A percentile compares a stretch with the other conserved stretches of the same genome.
Evolutionary conservation across 306 rosid genomes (phyloP).

Genomic region (Cucurbita maxima): DNA sequence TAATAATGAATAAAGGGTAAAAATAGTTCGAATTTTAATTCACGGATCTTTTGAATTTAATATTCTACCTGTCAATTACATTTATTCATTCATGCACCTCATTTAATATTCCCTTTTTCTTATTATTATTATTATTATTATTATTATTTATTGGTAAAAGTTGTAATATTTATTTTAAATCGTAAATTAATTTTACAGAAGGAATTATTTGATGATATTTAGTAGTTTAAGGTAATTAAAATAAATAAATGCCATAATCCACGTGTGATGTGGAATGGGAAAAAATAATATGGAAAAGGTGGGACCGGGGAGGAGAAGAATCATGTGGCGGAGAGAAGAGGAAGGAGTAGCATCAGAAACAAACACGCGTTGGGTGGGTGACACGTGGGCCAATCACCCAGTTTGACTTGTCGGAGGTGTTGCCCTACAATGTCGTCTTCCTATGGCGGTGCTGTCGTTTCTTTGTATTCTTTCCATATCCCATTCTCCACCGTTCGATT

Average conservation of each 20-base stretch:
- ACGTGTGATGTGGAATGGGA: not conserved
- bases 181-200: too few species aligned
- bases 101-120: not conserved
- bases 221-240: too few species aligned
- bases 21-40: not conserved
- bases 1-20: not conserved
- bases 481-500: constrained; percentile 1
- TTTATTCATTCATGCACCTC: not conserved
- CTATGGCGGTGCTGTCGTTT: constrained; percentile 12
- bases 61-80: not conserved
- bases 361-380: constrained; percentile 7
- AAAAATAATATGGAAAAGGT: not conserved
- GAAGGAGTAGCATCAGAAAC: constrained; percentile 13
- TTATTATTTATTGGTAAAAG: not conserved
- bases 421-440: constrained; percentile 30
- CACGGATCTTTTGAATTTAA: not conserved
- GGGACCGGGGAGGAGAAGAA: constrained; percentile 1
- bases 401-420: constrained; percentile 25
- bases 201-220: too few species aligned
- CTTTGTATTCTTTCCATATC: not conserved
- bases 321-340: constrained; percentile 19
- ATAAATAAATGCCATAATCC: not conserved
- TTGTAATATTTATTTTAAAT: too few species aligned
- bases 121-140: not conserved
- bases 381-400: constrained; percentile 47